Base-by-base conservation (phyloP, 164 flowering plant species). In the Piper betle region DNA sequence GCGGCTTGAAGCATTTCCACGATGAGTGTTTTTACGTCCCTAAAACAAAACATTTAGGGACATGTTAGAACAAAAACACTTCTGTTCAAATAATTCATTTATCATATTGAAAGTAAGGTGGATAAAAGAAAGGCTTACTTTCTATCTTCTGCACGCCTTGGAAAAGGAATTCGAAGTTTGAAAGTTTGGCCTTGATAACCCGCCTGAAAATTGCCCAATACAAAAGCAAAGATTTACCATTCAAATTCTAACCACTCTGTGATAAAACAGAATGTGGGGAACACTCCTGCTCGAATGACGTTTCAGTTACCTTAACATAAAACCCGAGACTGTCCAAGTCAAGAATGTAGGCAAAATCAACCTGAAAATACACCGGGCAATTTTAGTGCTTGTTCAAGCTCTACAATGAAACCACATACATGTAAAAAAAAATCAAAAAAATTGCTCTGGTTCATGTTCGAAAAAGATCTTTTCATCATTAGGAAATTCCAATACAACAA, bases 311-410 rank as follows among this genome's bases (percentile, higher is more conserved):
- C 96, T 87, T 89, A 40, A 87, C 93, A 78, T 85, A 77, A 74
- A 92, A 84, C 62, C 98, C 98, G 63, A 89, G 86, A 68, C 96
- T 86, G 68, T 92, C 98, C 67, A 92, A 58, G 68, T 89, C 96
- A 73, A 92, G 71, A 68, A 92, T 89, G 73, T 79, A 66, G 54
- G 96, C 96, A 75, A 61, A 89, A 55, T 89, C 96, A 72, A 92
- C 98, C 96, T 91, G 84, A 25, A 73, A 57, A 59, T 46, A 39
- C 58, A 18, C 39, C 61, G 16, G 37, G 52, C 50, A 58, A 46
- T 10, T n/a, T 17, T 11, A 58, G 40, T 12, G 16, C 39, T 4
- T 17, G 16, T 40, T 3, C 20, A 42, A 39, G 38, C 55, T 60
- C 17, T 9, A 60, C 18, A 11, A 60, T 12, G 41, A 66, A 16